Conservation (phyloP, 208 protist species). For the Leishmania lainsoni region DNA sequence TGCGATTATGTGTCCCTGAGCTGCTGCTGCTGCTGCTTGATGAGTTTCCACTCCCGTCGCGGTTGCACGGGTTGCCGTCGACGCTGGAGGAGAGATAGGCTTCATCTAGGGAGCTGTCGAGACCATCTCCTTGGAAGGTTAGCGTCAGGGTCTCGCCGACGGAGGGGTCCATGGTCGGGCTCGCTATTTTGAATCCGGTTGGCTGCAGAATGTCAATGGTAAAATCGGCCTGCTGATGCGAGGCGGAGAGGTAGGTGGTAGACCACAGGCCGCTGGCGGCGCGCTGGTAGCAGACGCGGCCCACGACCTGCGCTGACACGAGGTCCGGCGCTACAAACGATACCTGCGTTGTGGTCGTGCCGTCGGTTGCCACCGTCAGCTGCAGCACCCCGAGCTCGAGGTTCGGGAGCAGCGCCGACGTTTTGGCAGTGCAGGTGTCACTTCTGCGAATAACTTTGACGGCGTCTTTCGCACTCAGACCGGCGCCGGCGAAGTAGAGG, state of each 20-base stretch:
- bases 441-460: conserved; percentile 60
- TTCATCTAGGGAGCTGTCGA: conserved; percentile 53
- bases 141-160: conserved; percentile 62
- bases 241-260: conserved; percentile 46
- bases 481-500: conserved; percentile 62
- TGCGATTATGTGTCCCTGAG: neutral
- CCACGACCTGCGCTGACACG: conserved; percentile 45
- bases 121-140: conserved; percentile 61
- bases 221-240: conserved; percentile 54
- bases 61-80: conserved; percentile 38
- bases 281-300: conserved; percentile 80
- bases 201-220: conserved; percentile 85
- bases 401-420: conserved; percentile 63
- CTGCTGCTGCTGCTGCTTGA: neutral
- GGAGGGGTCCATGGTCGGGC: conserved; percentile 30
- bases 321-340: conserved; percentile 73
- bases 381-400: conserved; percentile 48
- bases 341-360: conserved; percentile 26
- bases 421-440: conserved; percentile 54
- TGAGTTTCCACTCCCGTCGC: neutral
- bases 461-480: conserved; percentile 44
- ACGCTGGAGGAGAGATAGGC: conserved; percentile 60
- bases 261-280: conserved; percentile 51
- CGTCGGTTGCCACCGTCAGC: neutral
- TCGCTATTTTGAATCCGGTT: conserved; percentile 54